Conservation (phyloP, 139 green algal species). For the Gonium pectorale region DNA sequence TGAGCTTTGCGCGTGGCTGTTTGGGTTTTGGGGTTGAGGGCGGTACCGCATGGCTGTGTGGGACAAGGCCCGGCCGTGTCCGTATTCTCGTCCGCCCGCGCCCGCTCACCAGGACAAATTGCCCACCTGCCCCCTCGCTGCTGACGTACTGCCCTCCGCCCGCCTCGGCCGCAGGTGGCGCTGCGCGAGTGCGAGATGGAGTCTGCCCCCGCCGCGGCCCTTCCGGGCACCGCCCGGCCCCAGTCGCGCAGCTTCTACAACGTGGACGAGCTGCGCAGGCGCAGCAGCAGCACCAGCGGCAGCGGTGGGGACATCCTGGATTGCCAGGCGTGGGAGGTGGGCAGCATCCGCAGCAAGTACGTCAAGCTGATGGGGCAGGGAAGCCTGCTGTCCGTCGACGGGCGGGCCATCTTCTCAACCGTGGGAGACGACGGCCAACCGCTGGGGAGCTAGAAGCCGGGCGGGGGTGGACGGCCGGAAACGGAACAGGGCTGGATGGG, state of each 20-base stretch:
- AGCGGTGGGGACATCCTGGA: neutral
- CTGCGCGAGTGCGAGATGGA: neutral
- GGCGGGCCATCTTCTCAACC: conserved; percentile 1
- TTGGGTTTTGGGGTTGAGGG: neutral
- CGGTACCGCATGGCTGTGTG: too few species aligned
- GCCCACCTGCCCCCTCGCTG: neutral
- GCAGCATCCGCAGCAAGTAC: neutral
- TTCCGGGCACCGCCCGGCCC: neutral
- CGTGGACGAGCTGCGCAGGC: neutral
- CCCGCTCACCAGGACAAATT: neutral
- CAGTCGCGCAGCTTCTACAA: neutral
- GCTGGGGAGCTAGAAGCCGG: too few species aligned
- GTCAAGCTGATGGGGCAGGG: conserved; percentile 17
- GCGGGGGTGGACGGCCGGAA: too few species aligned
- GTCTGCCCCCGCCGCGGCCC: neutral
- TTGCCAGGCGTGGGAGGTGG: neutral
- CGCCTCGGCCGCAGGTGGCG: neutral
- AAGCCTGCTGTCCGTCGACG: conserved; percentile 9
- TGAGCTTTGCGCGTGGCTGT: neutral
- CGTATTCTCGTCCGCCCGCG: too few species aligned
- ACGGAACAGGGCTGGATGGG: too few species aligned
- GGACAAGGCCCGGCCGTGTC: too few species aligned
- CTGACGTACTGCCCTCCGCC: neutral
- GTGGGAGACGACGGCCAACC: too few species aligned
- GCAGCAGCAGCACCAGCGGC: neutral